Conservation (phyloP, 768 basidiomycete genomes). For the Austroboletus eburneus region DNA sequence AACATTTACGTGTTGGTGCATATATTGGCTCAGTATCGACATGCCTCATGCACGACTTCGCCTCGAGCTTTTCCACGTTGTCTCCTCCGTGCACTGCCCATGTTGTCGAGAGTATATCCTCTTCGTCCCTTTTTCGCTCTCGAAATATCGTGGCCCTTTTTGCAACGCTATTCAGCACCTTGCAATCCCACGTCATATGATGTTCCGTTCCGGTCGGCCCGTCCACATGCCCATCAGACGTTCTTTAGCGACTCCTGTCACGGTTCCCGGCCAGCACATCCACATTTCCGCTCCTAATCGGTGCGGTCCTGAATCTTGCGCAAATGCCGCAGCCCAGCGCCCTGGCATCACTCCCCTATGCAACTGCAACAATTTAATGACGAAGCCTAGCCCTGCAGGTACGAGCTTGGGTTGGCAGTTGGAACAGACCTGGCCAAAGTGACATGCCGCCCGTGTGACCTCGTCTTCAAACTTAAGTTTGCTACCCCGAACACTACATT, state of each 20-base stretch:
- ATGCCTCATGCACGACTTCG: background rate
- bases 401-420: background rate
- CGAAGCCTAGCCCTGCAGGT: slow-evolving; percentile 1
- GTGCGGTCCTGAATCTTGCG: background rate
- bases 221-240: background rate
- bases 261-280: slow-evolving; percentile 1
- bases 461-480: slow-evolving; percentile 12
- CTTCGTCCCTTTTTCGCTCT: background rate
- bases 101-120: background rate
- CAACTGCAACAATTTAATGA: slow-evolving; percentile 7
- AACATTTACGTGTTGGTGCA: background rate
- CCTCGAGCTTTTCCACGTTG: background rate
- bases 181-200: too few species aligned
- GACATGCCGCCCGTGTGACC: slow-evolving; percentile 1
- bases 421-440: background rate
- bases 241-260: background rate
- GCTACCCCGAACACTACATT: background rate
- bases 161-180: too few species aligned
- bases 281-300: background rate
- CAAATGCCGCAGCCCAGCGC: slow-evolving; percentile 7
- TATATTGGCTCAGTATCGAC: background rate
- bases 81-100: background rate
- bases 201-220: too few species aligned
- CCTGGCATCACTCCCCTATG: slow-evolving; percentile 6
- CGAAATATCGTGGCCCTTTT: too few species aligned